Conservation (phyloP, 306 rosid genomes). For the Corylus americana region DNA sequence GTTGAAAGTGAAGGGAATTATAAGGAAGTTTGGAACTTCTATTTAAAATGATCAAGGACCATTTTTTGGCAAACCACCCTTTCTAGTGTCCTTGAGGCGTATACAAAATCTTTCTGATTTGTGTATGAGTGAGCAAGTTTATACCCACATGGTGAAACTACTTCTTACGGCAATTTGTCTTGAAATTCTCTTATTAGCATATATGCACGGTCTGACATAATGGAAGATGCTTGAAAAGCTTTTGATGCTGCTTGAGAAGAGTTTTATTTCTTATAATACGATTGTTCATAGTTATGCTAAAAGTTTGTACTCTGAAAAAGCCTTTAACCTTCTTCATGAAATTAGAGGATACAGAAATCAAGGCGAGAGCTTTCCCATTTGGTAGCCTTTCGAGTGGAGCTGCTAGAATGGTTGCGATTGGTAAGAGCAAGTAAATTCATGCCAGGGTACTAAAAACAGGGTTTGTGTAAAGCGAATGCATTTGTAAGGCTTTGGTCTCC, state of each 20-base stretch:
- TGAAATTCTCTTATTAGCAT: constrained; percentile 39
- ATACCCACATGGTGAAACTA: constrained; percentile 37
- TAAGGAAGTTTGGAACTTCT: constrained; percentile 47
- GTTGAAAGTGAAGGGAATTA: constrained; percentile 41
- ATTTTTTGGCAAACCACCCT: constrained; percentile 54
- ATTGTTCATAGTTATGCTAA: no score
- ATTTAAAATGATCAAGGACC: constrained; percentile 38
- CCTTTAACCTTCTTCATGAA: no score
- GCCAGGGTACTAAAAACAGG: no score
- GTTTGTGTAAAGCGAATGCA: no score
- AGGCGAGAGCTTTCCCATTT: no score
- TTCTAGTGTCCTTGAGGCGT: constrained; percentile 53
- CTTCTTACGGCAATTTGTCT: constrained; percentile 42
- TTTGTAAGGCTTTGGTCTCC: no score
- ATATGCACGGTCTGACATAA: constrained; percentile 45
- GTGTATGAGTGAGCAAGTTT: constrained; percentile 20
- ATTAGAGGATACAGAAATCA: no score
- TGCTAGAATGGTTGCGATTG: no score
- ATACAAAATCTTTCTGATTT: constrained; percentile 44
- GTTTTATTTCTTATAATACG: no score
- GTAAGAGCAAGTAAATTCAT: no score
- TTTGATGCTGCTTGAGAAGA: constrained; percentile 48
- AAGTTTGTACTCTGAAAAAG: no score
- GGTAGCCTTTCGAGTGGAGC: no score
- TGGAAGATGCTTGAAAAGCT: constrained; percentile 33